Percentiles rank a stretch among this genome's conserved stretches.
phyloP scores from a whole-genome alignment of 2,329 filamentous ascomycete genomes.

The Claviceps sp. region DNA sequence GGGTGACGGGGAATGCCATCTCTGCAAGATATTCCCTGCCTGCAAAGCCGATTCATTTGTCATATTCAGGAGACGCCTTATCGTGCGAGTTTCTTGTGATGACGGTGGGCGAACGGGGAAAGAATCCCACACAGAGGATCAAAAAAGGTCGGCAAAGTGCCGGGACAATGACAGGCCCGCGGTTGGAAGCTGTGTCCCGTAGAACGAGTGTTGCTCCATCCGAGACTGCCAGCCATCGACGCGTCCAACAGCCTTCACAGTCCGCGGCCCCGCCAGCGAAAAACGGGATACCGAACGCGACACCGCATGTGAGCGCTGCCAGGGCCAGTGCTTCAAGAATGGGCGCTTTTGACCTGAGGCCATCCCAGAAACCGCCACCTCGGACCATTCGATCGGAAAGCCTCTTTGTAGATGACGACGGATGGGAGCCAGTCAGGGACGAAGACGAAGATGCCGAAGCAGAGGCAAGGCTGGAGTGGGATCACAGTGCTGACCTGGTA shows the following conservation, averaged over 20 bases:
- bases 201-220: conserved; percentile 27
- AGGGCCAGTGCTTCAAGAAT: conserved; percentile 22
- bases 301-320: conserved; percentile 21
- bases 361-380: conserved; percentile 39
- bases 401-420: conserved; percentile 64
- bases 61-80: conserved; percentile 55
- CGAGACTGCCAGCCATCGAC: conserved; percentile 15
- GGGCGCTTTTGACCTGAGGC: conserved; percentile 32
- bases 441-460: conserved; percentile 51
- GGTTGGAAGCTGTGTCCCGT: conserved; percentile 34
- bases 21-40: conserved; percentile 59
- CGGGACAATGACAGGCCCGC: conserved; percentile 21
- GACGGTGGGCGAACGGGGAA: conserved; percentile 58
- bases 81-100: conserved; percentile 68
- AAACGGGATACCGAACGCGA: conserved; percentile 12
- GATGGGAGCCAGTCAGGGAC: conserved; percentile 56
- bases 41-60: conserved; percentile 57
- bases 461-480: conserved; percentile 60
- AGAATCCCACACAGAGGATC: conserved; percentile 32
- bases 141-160: conserved; percentile 31
- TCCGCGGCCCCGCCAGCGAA: neutral
- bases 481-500: conserved; percentile 52
- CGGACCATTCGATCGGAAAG: conserved; percentile 51
- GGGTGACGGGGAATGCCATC: conserved; percentile 52
- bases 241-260: conserved; percentile 10